phyloP scores from a whole-genome alignment of 2,329 filamentous ascomycete species.

The Colletotrichum gloeosporioides region DNA sequence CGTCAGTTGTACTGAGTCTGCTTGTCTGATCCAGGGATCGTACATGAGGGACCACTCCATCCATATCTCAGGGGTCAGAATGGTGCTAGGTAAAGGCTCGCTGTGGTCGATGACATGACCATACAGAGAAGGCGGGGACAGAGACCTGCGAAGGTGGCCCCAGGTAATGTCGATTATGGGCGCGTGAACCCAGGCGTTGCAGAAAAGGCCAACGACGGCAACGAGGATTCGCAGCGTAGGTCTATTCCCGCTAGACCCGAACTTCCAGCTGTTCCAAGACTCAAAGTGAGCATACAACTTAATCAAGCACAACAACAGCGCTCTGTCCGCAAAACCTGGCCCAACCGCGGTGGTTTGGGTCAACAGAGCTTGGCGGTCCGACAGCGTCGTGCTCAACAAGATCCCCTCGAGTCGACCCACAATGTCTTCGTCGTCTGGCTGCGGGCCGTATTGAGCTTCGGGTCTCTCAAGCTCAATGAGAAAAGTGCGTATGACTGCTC shows the following conservation, averaged over 20 bases:
- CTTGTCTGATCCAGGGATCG: slow-evolving; percentile 11
- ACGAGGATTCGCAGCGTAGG: background rate
- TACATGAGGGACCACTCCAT: slow-evolving; percentile 14
- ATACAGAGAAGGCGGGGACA: background rate
- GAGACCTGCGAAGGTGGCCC: background rate
- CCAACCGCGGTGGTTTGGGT: background rate
- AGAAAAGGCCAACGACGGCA: slow-evolving; percentile 8
- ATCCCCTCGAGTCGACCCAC: background rate
- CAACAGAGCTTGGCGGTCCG: background rate
- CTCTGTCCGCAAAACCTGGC: background rate
- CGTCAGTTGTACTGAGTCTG: background rate
- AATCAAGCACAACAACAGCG: background rate
- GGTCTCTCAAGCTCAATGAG: slow-evolving; percentile 17
- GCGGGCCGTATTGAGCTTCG: background rate
- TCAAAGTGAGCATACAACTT: slow-evolving; percentile 7
- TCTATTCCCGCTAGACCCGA: background rate
- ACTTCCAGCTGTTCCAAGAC: background rate
- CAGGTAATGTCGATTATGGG: slow-evolving; percentile 1
- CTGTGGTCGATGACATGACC: background rate
- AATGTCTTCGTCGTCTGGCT: background rate
- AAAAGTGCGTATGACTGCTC: slow-evolving; percentile 3
- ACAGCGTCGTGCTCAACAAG: background rate
- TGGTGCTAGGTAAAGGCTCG: background rate
- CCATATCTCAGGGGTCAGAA: slow-evolving; percentile 10
- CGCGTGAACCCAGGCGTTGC: slow-evolving; percentile 10